Percentiles rank a stretch among this genome's conserved stretches.
phyloP scores from a whole-genome alignment of 805 yeast species.

The Starmerella gropengiesseri region DNA sequence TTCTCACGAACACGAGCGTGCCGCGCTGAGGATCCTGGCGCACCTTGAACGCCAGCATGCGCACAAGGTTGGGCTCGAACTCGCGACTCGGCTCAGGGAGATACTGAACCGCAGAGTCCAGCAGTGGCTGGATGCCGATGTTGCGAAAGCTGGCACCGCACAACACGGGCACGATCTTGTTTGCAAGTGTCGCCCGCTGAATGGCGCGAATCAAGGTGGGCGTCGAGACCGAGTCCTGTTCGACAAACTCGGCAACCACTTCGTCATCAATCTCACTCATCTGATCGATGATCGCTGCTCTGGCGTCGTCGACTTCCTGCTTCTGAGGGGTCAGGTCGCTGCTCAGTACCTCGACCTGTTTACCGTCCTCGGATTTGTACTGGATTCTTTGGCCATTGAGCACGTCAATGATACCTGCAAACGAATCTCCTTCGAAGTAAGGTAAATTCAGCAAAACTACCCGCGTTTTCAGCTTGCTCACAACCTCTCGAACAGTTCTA shows the following conservation, averaged over 20 bases:
- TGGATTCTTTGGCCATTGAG: conserved; percentile 39
- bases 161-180: conserved; percentile 60
- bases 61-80: conserved; percentile 42
- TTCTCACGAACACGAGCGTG: conserved; percentile 72
- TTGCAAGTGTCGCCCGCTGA: conserved; percentile 48
- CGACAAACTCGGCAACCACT: conserved; percentile 66
- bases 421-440: conserved; percentile 45
- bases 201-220: conserved; percentile 48
- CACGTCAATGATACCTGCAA: conserved; percentile 69
- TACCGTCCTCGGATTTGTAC: conserved; percentile 47
- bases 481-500: conserved; percentile 75
- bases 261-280: conserved; percentile 73
- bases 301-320: conserved; percentile 33
- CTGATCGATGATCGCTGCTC: conserved; percentile 67
- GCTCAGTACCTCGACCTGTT: conserved; percentile 37
- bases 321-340: conserved; percentile 23
- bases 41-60: conserved; percentile 87
- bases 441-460: conserved; percentile 74
- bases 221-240: conserved; percentile 42
- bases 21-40: conserved; percentile 72
- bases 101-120: conserved; percentile 70
- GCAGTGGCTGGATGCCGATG: conserved; percentile 87
- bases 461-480: conserved; percentile 60
- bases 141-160: conserved; percentile 91
- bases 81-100: conserved; percentile 68